Conservation (phyloP, 768 basidiomycete species). For the Floccularia luteovirens region DNA sequence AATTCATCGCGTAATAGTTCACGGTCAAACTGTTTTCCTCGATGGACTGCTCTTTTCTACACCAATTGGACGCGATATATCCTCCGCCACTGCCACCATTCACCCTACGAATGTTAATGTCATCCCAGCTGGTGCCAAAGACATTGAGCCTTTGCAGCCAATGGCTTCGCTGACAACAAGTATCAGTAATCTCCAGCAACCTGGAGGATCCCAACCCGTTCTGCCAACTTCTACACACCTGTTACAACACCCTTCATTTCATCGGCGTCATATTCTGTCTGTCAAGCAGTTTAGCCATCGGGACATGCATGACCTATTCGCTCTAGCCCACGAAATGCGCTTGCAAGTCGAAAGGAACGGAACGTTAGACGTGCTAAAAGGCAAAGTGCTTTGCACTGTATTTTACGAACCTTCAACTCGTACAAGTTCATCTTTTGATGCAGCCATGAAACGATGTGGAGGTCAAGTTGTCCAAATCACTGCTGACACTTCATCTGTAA, state of each 20-base stretch:
- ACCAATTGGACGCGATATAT: constrained; percentile 66
- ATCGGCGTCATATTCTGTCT: constrained; percentile 86
- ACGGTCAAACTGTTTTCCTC: constrained; percentile 83
- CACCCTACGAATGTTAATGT: constrained; percentile 9
- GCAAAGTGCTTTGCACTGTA: constrained; percentile 82
- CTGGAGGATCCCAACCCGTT: constrained; percentile 23
- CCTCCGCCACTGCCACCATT: constrained; percentile 48
- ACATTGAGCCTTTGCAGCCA: not conserved
- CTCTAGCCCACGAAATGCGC: constrained; percentile 94
- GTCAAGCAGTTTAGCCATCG: constrained; percentile 90
- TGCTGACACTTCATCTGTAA: constrained; percentile 77
- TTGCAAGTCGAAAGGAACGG: constrained; percentile 91
- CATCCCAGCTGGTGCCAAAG: not conserved
- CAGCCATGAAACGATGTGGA: constrained; percentile 97
- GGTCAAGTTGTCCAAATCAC: constrained; percentile 88
- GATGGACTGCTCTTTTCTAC: constrained; percentile 68
- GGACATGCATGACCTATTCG: constrained; percentile 91
- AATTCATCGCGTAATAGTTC: constrained; percentile 86
- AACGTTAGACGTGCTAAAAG: constrained; percentile 80
- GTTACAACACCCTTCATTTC: constrained; percentile 78
- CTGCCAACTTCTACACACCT: constrained; percentile 31
- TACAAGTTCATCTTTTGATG: constrained; percentile 93
- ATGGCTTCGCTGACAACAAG: not conserved
- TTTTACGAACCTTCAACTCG: constrained; percentile 98
- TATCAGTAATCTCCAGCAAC: constrained; percentile 15